phyloP scores from a whole-genome alignment of 257 asterid genomes.

The Plantago elongata region DNA sequence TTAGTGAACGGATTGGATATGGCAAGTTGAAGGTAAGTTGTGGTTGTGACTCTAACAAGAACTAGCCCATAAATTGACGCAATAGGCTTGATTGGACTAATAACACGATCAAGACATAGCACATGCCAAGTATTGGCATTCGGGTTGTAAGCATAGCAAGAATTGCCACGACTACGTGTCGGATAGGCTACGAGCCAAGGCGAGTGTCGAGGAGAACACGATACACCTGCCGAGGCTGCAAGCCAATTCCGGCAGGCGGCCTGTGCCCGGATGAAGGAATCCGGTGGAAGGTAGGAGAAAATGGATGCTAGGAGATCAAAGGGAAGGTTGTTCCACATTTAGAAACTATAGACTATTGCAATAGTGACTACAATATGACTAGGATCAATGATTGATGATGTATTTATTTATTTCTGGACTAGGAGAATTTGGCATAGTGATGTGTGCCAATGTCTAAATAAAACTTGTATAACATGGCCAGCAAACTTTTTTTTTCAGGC shows the following conservation, averaged over 20 bases:
- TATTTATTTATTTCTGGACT: neutral
- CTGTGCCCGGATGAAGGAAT: conserved; percentile 59
- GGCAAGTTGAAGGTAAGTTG: conserved; percentile 46
- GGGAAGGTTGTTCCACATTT: conserved; percentile 72
- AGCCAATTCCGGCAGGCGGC: conserved; percentile 60
- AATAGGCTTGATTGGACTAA: conserved; percentile 37
- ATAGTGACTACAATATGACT: neutral
- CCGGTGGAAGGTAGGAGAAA: conserved; percentile 72
- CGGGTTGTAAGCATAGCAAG: conserved; percentile 60
- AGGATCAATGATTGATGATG: conserved; percentile 21
- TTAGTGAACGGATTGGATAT: conserved; percentile 67
- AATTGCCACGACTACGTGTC: conserved; percentile 27
- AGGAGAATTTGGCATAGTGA: conserved; percentile 26
- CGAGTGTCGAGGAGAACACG: conserved; percentile 25
- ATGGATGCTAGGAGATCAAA: conserved; percentile 52
- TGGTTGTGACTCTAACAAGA: conserved; percentile 30
- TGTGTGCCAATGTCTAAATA: conserved; percentile 36
- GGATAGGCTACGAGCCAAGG: conserved; percentile 77
- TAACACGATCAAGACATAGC: conserved; percentile 33
- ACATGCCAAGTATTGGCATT: conserved; percentile 33
- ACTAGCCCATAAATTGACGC: conserved; percentile 45
- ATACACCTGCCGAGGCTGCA: conserved; percentile 25
- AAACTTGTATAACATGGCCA: neutral
- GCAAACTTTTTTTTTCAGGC: neutral
- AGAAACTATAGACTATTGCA: too few species aligned